A percentile compares a stretch with the other conserved stretches of the same genome.
Conservation (phyloP, 306 rosid species). For the Vigna trinervia region DNA sequence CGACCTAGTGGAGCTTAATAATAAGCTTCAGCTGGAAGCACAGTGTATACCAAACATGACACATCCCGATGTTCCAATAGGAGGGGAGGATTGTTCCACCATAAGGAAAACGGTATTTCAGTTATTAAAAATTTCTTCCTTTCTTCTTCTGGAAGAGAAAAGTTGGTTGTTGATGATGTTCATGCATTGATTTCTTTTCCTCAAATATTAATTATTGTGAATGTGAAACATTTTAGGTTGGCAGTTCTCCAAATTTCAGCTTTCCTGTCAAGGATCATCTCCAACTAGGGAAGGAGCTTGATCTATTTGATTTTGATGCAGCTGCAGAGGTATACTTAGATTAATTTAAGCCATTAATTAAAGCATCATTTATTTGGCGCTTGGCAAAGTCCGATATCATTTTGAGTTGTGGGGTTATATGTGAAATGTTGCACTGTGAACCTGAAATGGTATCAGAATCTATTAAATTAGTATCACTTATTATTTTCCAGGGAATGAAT, state of each 20-base stretch:
- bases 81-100: conserved; percentile 80
- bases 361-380: conserved; percentile 35
- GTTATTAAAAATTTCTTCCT: conserved; percentile 23
- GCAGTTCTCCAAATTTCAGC: conserved; percentile 65
- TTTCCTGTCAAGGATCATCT: conserved; percentile 91
- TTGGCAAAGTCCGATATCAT: neutral
- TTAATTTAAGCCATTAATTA: conserved; percentile 42
- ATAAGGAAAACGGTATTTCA: conserved; percentile 68
- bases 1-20: conserved; percentile 75
- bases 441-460: conserved; percentile 23
- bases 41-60: conserved; percentile 87
- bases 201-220: conserved; percentile 25
- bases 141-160: neutral
- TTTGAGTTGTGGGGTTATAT: conserved; percentile 13
- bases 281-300: conserved; percentile 85
- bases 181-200: conserved; percentile 19
- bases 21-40: conserved; percentile 88
- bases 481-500: conserved; percentile 2
- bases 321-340: conserved; percentile 84
- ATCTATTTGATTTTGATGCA: conserved; percentile 93
- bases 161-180: conserved; percentile 37
- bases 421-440: conserved; percentile 9
- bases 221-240: conserved; percentile 60
- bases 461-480: conserved; percentile 10
- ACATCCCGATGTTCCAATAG: conserved; percentile 91